These are phyloP conservation scores for Monosiga brevicollis DNA, from an alignment of 78 protist genomes.

Conservation along the genomic window DNA sequence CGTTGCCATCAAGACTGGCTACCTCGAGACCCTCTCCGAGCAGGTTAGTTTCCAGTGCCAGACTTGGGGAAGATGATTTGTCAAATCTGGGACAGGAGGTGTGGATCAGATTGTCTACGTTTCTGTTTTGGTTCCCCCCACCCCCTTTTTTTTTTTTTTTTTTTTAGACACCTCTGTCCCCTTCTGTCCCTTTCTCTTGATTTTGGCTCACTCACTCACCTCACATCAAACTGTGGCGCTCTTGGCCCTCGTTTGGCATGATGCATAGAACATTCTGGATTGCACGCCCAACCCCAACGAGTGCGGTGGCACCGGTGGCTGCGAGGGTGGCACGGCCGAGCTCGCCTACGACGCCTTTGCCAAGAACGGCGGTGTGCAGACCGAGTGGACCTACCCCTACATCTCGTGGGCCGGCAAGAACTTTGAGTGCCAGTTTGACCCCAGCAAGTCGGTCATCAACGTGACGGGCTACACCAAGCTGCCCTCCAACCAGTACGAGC, in stretches of 20 bases:
- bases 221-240: too few species aligned
- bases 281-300: slow-evolving; percentile 24
- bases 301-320: slow-evolving; percentile 45
- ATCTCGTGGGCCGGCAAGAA: not conserved
- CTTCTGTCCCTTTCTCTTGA: not conserved
- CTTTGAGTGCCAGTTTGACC: slow-evolving; percentile 3
- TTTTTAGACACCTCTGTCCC: not conserved
- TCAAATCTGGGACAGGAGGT: not conserved
- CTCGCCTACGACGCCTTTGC: slow-evolving; percentile 19
- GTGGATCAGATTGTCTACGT: not conserved
- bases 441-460: not conserved
- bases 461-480: slow-evolving; percentile 24
- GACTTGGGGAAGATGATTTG: not conserved
- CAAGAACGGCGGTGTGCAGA: not conserved
- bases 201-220: too few species aligned
- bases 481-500: slow-evolving; percentile 17
- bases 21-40: slow-evolving; percentile 20
- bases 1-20: slow-evolving; percentile 17
- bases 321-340: slow-evolving; percentile 23
- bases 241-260: too few species aligned
- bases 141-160: not conserved
- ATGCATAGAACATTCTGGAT: not conserved
- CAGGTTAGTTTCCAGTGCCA: slow-evolving; percentile 16
- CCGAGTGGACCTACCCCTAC: slow-evolving; percentile 37
- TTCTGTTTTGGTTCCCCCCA: not conserved